Evolutionary conservation across 164 flowering plant species (phyloP).

Genomic region (Pachysandra terminalis): DNA sequence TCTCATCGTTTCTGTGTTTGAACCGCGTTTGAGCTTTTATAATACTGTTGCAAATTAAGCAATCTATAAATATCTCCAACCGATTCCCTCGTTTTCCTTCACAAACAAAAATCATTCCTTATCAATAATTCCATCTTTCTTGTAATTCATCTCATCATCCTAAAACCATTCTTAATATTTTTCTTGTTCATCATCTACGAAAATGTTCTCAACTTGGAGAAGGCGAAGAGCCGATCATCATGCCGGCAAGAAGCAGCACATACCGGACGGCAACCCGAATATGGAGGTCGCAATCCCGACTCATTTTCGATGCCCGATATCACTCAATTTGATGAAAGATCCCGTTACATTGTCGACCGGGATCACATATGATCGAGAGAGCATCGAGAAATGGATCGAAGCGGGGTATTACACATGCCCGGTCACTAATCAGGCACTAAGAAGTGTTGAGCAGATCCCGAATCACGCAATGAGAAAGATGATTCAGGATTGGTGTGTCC

Average conservation of each 20-base stretch:
- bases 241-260: slow-evolving; percentile 16
- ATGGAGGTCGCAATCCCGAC: slow-evolving; percentile 47
- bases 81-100: background rate
- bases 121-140: background rate
- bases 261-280: background rate
- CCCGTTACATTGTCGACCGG: slow-evolving; percentile 84
- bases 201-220: slow-evolving; percentile 54
- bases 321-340: slow-evolving; percentile 85
- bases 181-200: background rate
- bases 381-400: slow-evolving; percentile 83
- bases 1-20: too few species aligned
- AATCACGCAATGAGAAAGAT: slow-evolving; percentile 63
- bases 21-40: too few species aligned
- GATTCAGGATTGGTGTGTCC: slow-evolving; percentile 91
- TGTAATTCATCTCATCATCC: background rate
- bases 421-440: slow-evolving; percentile 48
- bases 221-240: slow-evolving; percentile 32
- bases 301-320: slow-evolving; percentile 78
- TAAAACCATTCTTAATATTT: background rate
- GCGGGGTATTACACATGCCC: slow-evolving; percentile 67
- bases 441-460: slow-evolving; percentile 51
- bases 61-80: background rate
- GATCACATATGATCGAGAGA: slow-evolving; percentile 73
- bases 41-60: background rate
- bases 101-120: background rate